Evolutionary conservation across 139 green algal species (phyloP).

Genomic region (Picochlorum sp.): DNA sequence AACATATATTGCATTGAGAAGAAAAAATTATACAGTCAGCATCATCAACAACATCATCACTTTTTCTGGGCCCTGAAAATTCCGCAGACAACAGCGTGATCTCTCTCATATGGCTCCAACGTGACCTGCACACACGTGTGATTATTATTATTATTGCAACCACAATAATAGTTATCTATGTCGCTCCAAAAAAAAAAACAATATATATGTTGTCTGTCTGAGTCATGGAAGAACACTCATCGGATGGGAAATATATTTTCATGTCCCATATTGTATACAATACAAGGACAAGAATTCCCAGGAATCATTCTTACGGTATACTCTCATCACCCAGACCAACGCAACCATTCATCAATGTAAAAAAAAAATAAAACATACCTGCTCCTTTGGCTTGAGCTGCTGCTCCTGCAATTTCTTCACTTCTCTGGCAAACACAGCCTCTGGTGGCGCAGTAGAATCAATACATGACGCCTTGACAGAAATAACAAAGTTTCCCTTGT

Average conservation of each 20-base stretch:
- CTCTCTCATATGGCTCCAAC: conserved; percentile 97
- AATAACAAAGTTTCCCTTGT: conserved; percentile 96
- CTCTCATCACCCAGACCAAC: conserved; percentile 24
- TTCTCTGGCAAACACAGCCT: conserved; percentile 96
- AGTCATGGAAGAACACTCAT: conserved; percentile 35
- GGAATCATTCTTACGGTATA: conserved; percentile 1
- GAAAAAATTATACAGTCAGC: neutral
- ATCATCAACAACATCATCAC: neutral
- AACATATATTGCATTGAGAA: too few relatives aligned
- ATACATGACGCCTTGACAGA: conserved; percentile 99
- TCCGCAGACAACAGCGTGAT: conserved; percentile 95
- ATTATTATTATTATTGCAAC: neutral
- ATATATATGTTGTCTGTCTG: conserved; percentile 13
- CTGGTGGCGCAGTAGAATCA: conserved; percentile 92
- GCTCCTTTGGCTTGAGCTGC: conserved; percentile 94
- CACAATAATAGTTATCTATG: too few relatives aligned
- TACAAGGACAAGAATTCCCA: neutral
- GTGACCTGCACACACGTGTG: conserved; percentile 77
- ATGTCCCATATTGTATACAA: neutral
- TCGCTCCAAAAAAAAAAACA: too few relatives aligned
- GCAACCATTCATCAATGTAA: neutral
- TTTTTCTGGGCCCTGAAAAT: conserved; percentile 43
- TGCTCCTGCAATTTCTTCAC: conserved; percentile 97
- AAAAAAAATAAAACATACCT: conserved; percentile 52
- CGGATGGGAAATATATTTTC: neutral